phyloP scores from a whole-genome alignment of 208 protist genomes.

The Leishmania mexicana region DNA sequence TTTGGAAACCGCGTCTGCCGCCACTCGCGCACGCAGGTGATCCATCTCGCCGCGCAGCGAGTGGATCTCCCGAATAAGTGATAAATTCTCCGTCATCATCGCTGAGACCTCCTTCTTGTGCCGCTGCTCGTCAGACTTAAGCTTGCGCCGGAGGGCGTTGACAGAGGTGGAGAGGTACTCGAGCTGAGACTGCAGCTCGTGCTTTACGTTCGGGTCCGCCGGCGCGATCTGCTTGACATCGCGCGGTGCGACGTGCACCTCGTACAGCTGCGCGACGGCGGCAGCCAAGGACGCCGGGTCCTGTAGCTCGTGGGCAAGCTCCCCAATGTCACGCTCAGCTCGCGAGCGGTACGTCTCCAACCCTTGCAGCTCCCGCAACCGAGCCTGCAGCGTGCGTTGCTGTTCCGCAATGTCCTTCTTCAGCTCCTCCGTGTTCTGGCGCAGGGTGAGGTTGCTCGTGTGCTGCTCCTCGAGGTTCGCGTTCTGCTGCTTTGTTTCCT shows the following conservation, averaged over 20 bases:
- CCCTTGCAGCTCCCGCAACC: conserved; percentile 83
- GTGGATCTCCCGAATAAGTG: conserved; percentile 96
- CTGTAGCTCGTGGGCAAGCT: conserved; percentile 88
- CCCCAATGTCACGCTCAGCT: conserved; percentile 79
- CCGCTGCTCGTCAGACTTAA: conserved; percentile 88
- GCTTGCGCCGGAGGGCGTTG: conserved; percentile 91
- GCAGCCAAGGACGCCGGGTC: conserved; percentile 88
- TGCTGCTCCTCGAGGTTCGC: conserved; percentile 89
- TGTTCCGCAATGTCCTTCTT: conserved; percentile 89
- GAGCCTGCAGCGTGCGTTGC: conserved; percentile 80
- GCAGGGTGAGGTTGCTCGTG: conserved; percentile 89
- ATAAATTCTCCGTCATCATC: conserved; percentile 96
- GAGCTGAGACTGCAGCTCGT: conserved; percentile 92
- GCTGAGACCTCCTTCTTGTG: conserved; percentile 89
- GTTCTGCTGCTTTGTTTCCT: conserved; percentile 94
- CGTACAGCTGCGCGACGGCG: conserved; percentile 83
- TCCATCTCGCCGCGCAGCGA: conserved; percentile 91
- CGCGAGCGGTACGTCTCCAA: conserved; percentile 89
- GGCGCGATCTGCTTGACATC: conserved; percentile 69
- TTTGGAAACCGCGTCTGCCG: conserved; percentile 56
- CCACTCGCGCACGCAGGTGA: conserved; percentile 62
- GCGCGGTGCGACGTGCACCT: conserved; percentile 78
- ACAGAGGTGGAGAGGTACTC: conserved; percentile 94
- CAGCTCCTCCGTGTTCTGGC: conserved; percentile 88
- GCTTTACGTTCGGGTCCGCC: conserved; percentile 74